These are phyloP conservation scores for Aureobasidium melanogenum DNA, from an alignment of 2,329 filamentous ascomycete species.

Conservation along the genomic window DNA sequence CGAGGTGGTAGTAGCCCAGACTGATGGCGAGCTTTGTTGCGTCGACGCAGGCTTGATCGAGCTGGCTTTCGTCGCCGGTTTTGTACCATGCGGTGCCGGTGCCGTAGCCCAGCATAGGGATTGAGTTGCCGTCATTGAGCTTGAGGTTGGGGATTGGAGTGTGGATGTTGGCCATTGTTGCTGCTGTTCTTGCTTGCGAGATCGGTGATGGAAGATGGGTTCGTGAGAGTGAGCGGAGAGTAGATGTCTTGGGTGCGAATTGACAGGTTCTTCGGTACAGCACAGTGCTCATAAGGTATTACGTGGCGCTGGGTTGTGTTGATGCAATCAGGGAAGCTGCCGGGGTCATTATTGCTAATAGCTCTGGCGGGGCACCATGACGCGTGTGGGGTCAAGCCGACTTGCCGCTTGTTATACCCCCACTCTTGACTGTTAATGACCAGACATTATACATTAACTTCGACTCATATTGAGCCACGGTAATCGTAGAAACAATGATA, in stretches of 20 bases:
- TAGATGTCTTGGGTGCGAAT: background rate
- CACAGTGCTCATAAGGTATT: background rate
- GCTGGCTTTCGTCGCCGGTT: conserved; percentile 36
- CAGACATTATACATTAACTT: background rate
- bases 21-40: conserved; percentile 54
- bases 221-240: background rate
- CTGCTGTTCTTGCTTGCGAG: background rate
- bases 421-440: background rate
- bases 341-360: background rate
- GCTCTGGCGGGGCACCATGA: conserved; percentile 1
- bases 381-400: background rate
- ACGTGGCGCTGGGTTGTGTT: background rate
- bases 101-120: conserved; percentile 66
- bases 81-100: conserved; percentile 62
- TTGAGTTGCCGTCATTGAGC: conserved; percentile 64
- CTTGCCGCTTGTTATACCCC: background rate
- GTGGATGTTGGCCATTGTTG: conserved; percentile 33
- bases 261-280: background rate
- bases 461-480: background rate
- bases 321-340: conserved; percentile 5
- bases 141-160: conserved; percentile 51
- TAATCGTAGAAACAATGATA: too few species aligned
- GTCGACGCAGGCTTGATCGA: conserved; percentile 51
- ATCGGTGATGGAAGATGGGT: background rate
- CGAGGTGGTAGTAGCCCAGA: conserved; percentile 63